Evolutionary conservation across 2,329 filamentous ascomycete species (phyloP), one percentile per base, ranked within the genome.

Genomic region (Colletotrichum gloeosporioides): DNA sequence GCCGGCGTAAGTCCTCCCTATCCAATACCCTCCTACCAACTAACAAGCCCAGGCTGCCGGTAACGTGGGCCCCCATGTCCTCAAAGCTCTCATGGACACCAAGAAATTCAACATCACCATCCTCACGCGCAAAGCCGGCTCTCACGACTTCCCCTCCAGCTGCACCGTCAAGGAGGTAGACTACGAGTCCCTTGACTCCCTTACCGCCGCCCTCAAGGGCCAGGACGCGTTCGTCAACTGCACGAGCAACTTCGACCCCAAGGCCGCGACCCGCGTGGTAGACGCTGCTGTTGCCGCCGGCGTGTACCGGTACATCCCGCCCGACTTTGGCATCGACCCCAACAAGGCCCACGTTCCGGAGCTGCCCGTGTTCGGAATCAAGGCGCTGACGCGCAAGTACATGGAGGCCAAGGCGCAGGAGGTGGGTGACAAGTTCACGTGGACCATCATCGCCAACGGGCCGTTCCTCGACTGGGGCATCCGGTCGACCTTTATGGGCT

Each of bases 271-370:
- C 62, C 70, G 75, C 49, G 32, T 78, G 16, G 86, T 93, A 61
- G 89, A 93, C 36, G 92, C 92, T 1, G 89, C 91, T 36, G 84
- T 91, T 32, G 87, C 87, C 6, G 91, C 91, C 5, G 91, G 92
- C 7, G 91, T 94, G 1, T 87, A 91, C 80, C 88, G 91, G 15
- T 92, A 93, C 84, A 83, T 94, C 36, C 91, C 92, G 3, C 90
- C 90, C 3, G 92, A 93, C 76, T 94, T 88, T 65, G 87, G 86
- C 39, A 79, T 81, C 59, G 82, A 87, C 83, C 79, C 85, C 2
- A 55, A 64, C 12, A 79, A 78, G 68, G 74, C 76, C 31, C 77
- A 78, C 22, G 64, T 67, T 1, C 39, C 39, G 15, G 22, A 32
- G 13, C 69, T 82, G 6, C 80, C 80, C 64, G 57, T 77, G 22